Evolutionary conservation across 2,329 filamentous ascomycete species (phyloP).

Genomic region (Blumeriella jaapii): DNA sequence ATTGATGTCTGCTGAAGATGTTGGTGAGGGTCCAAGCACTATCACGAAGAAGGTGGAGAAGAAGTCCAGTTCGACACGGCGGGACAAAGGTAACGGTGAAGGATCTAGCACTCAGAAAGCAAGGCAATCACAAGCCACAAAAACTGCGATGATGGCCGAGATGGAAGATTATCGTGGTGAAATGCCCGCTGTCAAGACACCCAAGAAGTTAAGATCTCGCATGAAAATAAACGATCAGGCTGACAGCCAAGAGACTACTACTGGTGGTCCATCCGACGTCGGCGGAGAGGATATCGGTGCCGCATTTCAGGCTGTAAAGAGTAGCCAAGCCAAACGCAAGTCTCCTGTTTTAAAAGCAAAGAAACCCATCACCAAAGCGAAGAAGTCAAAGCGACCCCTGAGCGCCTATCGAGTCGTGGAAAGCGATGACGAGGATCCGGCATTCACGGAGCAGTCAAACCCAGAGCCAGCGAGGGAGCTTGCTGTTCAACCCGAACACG

Average conservation of each 20-base stretch:
- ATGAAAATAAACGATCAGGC: constrained; percentile 2
- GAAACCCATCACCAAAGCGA: constrained; percentile 1
- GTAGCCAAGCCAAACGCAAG: not conserved
- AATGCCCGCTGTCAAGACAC: not conserved
- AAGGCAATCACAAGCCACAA: constrained; percentile 1
- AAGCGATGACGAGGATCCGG: constrained; percentile 1
- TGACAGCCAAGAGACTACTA: constrained; percentile 4
- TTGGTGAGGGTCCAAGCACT: not conserved
- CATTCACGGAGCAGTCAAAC: not conserved
- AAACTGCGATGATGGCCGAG: constrained; percentile 3
- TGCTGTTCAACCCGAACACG: not conserved
- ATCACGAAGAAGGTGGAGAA: not conserved
- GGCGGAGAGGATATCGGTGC: constrained; percentile 1
- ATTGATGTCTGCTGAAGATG: not conserved
- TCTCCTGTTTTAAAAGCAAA: not conserved
- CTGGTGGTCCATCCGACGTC: not conserved
- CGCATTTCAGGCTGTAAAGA: constrained; percentile 2
- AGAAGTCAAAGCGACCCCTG: not conserved
- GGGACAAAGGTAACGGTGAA: not conserved
- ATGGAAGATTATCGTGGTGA: constrained; percentile 1
- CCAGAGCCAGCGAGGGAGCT: not conserved
- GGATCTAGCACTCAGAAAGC: not conserved
- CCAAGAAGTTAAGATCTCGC: constrained; percentile 4
- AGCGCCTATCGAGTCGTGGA: not conserved
- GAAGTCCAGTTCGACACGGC: not conserved